phyloP scores from a whole-genome alignment of 305 asterid species.

The Galium porrigens region DNA sequence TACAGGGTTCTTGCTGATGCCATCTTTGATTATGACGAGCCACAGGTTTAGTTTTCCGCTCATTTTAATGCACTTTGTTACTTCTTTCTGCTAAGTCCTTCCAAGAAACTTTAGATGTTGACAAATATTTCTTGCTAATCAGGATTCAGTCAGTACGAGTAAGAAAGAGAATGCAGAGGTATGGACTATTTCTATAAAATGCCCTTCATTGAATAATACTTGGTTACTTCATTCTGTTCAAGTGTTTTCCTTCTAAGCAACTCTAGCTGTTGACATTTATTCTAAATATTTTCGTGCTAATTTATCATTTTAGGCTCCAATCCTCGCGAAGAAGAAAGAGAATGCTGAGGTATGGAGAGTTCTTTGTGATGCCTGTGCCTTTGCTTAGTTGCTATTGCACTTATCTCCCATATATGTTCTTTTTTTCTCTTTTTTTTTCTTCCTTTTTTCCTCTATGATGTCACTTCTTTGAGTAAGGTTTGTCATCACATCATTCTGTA shows the following conservation, averaged over 20 bases:
- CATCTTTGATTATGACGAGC: conserved; percentile 47
- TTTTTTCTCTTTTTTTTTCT: too few relatives aligned
- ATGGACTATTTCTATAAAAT: conserved; percentile 2
- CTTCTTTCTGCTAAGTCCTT: conserved; percentile 11
- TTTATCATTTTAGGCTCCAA: not conserved
- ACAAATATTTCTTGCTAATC: conserved; percentile 18
- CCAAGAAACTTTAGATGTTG: not conserved
- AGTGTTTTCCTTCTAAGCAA: conserved; percentile 3
- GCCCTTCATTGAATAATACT: not conserved
- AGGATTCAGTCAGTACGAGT: conserved; percentile 32
- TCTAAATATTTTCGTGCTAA: not conserved
- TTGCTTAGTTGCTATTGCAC: not conserved
- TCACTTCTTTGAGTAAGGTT: not conserved
- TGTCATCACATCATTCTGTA: not conserved
- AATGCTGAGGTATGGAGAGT: not conserved
- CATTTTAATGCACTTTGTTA: not conserved
- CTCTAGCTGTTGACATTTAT: not conserved
- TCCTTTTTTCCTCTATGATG: not conserved
- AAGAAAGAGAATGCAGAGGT: conserved; percentile 27
- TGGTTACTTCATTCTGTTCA: not conserved
- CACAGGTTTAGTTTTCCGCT: conserved; percentile 19
- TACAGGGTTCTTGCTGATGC: conserved; percentile 65
- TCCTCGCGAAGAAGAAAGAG: not conserved
- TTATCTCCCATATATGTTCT: not conserved
- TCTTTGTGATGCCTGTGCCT: not conserved